Evolutionary conservation across 116 monocot genomes (phyloP).

Genomic region (Papilionanthe hybrid): DNA sequence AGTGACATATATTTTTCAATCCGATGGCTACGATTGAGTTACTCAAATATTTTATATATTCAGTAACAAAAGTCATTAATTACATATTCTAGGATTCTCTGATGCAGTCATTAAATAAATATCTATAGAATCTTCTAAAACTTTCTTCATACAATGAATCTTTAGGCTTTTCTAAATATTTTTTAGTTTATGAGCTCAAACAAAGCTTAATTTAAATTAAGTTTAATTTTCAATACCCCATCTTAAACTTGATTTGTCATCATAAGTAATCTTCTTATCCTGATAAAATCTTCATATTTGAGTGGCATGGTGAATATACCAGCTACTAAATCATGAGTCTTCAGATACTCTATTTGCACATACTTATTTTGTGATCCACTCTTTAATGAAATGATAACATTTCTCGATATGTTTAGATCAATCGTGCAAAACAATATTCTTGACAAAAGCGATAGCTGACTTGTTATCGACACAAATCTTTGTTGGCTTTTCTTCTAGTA

Average conservation of each 20-base stretch:
- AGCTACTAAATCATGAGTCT: not conserved
- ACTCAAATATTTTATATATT: too few relatives aligned
- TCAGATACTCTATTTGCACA: not conserved
- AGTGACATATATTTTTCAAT: too few relatives aligned
- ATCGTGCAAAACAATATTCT: not conserved
- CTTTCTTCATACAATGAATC: too few relatives aligned
- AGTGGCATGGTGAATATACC: not conserved
- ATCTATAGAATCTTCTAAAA: too few relatives aligned
- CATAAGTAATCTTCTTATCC: not conserved
- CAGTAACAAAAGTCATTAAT: too few relatives aligned
- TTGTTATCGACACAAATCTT: not conserved
- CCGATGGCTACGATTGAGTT: too few relatives aligned
- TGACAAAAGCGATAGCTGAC: not conserved
- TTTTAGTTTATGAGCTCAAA: too few relatives aligned
- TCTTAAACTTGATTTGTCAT: not conserved
- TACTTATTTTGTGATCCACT: not conserved
- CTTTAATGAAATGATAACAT: not conserved
- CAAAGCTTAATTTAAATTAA: not conserved
- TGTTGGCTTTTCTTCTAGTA: not conserved
- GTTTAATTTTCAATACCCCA: not conserved
- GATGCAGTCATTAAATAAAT: too few relatives aligned
- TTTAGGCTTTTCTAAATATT: too few relatives aligned
- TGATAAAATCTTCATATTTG: not conserved
- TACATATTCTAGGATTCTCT: too few relatives aligned
- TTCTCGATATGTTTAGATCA: not conserved